These are phyloP conservation scores for Hypoxylon sp. DNA, from an alignment of 2,329 filamentous ascomycete genomes.

Conservation along the genomic window DNA sequence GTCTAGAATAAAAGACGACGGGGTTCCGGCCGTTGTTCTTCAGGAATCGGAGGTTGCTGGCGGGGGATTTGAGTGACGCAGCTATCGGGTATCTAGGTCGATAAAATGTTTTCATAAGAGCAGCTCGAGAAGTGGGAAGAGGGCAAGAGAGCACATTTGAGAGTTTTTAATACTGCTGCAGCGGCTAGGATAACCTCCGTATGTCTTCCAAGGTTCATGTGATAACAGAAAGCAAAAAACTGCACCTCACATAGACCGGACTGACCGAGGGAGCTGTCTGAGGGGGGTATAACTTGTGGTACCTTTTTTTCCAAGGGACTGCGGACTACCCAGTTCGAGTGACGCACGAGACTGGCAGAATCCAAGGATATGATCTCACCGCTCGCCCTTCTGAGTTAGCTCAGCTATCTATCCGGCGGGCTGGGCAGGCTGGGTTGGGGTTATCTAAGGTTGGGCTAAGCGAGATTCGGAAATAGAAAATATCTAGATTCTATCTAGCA, in stretches of 20 bases:
- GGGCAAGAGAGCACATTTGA: constrained; percentile 1
- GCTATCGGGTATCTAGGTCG: constrained; percentile 26
- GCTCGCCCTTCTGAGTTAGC: constrained; percentile 12
- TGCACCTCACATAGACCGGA: constrained; percentile 14
- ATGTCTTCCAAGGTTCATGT: constrained; percentile 28
- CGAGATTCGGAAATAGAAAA: too few species aligned
- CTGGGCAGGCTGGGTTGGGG: too few species aligned
- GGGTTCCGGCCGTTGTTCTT: too few species aligned
- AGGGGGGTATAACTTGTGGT: constrained; percentile 22
- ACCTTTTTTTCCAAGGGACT: constrained; percentile 16
- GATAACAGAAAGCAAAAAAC: constrained; percentile 19
- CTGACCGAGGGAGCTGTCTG: constrained; percentile 30
- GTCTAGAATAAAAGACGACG: constrained; percentile 11
- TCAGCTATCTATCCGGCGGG: constrained; percentile 13
- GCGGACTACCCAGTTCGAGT: constrained; percentile 9
- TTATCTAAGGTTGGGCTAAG: constrained; percentile 7
- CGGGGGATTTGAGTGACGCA: constrained; percentile 23
- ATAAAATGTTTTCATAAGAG: constrained; percentile 26
- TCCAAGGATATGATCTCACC: constrained; percentile 12
- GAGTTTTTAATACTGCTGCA: constrained; percentile 14
- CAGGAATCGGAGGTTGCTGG: constrained; percentile 4
- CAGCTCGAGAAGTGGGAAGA: not conserved
- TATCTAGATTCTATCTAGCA: too few species aligned
- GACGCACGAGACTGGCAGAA: constrained; percentile 32
- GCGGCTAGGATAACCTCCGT: not conserved